Percentiles rank a stretch among this genome's conserved stretches.
phyloP scores from a whole-genome alignment of 2,329 filamentous ascomycete genomes.

The Ramularia endophylla region DNA sequence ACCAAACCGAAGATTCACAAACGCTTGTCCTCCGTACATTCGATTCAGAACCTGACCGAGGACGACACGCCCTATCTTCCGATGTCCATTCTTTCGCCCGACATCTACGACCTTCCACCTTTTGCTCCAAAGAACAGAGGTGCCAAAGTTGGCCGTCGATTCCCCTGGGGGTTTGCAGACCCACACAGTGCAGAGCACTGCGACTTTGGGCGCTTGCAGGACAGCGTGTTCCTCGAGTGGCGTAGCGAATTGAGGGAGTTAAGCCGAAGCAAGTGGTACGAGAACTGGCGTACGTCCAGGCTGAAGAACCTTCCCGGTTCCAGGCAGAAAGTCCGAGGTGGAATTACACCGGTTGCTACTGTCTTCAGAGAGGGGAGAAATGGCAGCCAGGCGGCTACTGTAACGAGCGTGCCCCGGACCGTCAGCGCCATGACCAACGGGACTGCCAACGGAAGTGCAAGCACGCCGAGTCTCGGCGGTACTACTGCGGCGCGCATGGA shows the following conservation, averaged over 20 bases:
- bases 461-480: too few relatives aligned
- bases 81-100: conserved; percentile 88
- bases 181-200: conserved; percentile 88
- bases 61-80: conserved; percentile 65
- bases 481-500: too few relatives aligned
- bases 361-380: conserved; percentile 29
- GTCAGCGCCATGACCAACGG: neutral
- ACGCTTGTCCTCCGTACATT: conserved; percentile 36
- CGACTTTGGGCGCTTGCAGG: conserved; percentile 85
- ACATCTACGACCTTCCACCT: conserved; percentile 64
- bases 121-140: conserved; percentile 46
- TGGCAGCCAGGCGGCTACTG: conserved; percentile 8
- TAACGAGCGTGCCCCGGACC: conserved; percentile 8
- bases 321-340: conserved; percentile 26
- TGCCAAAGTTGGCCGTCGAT: conserved; percentile 72
- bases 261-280: conserved; percentile 89
- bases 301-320: conserved; percentile 33
- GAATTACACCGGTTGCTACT: conserved; percentile 30
- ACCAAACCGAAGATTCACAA: conserved; percentile 26
- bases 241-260: conserved; percentile 82
- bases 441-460: conserved; percentile 1
- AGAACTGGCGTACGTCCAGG: conserved; percentile 74
- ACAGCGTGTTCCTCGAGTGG: conserved; percentile 92
- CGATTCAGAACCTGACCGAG: conserved; percentile 31
- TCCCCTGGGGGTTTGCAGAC: conserved; percentile 96